Base-by-base conservation (phyloP, 1,284 basidiomycete genomes). In the Cystobasidium sp. region DNA sequence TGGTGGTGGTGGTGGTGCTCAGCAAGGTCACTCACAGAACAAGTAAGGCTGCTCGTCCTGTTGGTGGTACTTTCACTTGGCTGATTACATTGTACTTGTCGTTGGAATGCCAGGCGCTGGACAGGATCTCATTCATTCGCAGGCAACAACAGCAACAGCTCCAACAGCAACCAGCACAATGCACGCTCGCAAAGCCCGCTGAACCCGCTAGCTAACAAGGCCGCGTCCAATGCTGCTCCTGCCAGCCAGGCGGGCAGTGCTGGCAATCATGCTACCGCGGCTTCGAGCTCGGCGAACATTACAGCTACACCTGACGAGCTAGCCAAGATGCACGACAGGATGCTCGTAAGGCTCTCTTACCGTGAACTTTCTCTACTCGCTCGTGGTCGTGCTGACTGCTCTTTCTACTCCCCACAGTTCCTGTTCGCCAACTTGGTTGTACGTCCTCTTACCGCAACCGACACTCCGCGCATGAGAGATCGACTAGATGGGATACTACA, bases 371-470 rank as follows among this genome's bases (percentile, higher is more conserved):
- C 14, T 55, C n/a, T n/a, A n/a, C n/a, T n/a, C n/a, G n/a, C n/a
- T n/a, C n/a, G n/a, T n/a, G 6, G 12, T 18, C 52, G 22, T 44
- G 7, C 16, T 47, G 58, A 43, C 47, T 61, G 22, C 24, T 44
- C 7, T 44, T 3, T 18, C 6, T 72, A 37, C 24, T 51, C 4
- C 41, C 43, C 22, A 22, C 55, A 61, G 51, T 75, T 75, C 51
- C 74, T 79, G 53, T 47, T 79, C 44, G 51, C 75, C 20, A 74
- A 76, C 24, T 71, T 79, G n/a, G 64, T 77, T 44, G 78, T 79
- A 52, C 39, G n/a, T 44, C 63, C 39, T n/a, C 59, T 31, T 31
- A 41, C 73, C 56, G 20, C 47, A n/a, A 31, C 8, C 10, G 43
- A 58, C 53, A 39, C 51, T 14, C 59, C 39, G 59, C 44, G 59